Percentiles rank a stretch among this genome's conserved stretches.
Conservation (phyloP, 1,284 basidiomycete species). For the Ustilago nuda region DNA sequence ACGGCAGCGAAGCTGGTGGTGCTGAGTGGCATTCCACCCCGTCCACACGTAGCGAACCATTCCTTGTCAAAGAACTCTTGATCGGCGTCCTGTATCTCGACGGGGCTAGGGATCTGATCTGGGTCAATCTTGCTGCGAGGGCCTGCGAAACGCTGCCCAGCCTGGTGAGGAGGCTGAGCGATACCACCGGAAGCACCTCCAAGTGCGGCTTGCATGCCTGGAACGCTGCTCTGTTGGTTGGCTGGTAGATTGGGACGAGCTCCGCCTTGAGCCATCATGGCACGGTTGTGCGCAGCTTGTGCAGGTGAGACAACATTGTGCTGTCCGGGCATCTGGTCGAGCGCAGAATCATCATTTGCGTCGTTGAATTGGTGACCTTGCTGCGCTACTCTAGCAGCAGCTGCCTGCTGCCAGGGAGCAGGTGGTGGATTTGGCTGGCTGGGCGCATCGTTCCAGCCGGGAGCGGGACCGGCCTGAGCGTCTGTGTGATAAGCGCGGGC, state of each 20-base stretch:
- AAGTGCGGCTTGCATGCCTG: slow-evolving; percentile 43
- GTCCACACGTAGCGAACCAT: slow-evolving; percentile 79
- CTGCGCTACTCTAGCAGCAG: slow-evolving; percentile 58
- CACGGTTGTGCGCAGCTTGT: slow-evolving; percentile 63
- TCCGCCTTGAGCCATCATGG: slow-evolving; percentile 45
- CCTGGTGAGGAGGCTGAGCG: slow-evolving; percentile 70
- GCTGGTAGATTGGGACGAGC: slow-evolving; percentile 32
- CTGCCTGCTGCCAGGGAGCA: slow-evolving; percentile 64
- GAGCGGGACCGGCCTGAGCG: slow-evolving; percentile 34
- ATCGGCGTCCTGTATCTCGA: slow-evolving; percentile 85
- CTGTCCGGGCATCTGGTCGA: slow-evolving; percentile 67
- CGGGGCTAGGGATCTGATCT: slow-evolving; percentile 89
- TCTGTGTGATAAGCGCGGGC: slow-evolving; percentile 69
- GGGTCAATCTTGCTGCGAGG: slow-evolving; percentile 85
- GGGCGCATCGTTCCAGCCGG: slow-evolving; percentile 63
- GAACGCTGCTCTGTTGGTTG: slow-evolving; percentile 41
- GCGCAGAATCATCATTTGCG: slow-evolving; percentile 50
- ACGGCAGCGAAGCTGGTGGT: slow-evolving; percentile 88
- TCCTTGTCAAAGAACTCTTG: slow-evolving; percentile 83
- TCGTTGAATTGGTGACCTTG: slow-evolving; percentile 45
- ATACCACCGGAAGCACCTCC: slow-evolving; percentile 37
- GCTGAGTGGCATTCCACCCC: slow-evolving; percentile 79
- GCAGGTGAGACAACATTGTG: slow-evolving; percentile 61
- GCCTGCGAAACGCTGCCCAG: slow-evolving; percentile 72
- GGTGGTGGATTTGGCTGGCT: slow-evolving; percentile 57